phyloP scores from a whole-genome alignment of 1,284 basidiomycete species.

The Schizopora paradoxa region DNA sequence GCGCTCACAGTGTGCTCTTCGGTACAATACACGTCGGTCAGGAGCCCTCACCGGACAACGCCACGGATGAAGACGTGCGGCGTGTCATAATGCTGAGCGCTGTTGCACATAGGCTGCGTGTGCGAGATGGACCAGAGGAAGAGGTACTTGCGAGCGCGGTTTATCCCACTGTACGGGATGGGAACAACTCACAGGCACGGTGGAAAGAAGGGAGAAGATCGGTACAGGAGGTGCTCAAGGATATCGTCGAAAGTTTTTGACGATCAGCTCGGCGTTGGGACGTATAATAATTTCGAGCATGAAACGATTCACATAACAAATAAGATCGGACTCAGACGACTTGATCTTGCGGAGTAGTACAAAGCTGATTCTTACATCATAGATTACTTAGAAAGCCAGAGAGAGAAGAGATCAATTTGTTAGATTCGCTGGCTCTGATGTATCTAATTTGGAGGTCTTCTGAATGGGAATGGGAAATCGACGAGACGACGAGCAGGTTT shows the following conservation, averaged over 20 bases:
- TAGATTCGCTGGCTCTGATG: too few species aligned
- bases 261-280: not conserved
- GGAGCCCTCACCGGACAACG: slow-evolving; percentile 35
- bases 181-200: slow-evolving; percentile 5
- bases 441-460: too few species aligned
- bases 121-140: slow-evolving; percentile 60
- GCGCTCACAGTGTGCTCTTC: slow-evolving; percentile 55
- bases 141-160: slow-evolving; percentile 59
- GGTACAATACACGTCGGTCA: slow-evolving; percentile 22
- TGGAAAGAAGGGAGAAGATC: slow-evolving; percentile 14
- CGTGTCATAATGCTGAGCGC: slow-evolving; percentile 63
- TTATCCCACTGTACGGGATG: slow-evolving; percentile 30
- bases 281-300: too few species aligned
- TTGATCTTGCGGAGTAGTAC: too few species aligned
- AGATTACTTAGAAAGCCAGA: too few species aligned
- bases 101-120: slow-evolving; percentile 63
- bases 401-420: too few species aligned
- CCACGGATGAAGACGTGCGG: slow-evolving; percentile 67
- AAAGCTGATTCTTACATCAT: too few species aligned
- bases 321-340: too few species aligned
- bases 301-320: too few species aligned
- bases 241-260: slow-evolving; percentile 18
- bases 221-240: slow-evolving; percentile 17
- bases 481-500: slow-evolving; percentile 43
- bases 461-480: slow-evolving; percentile 66